Evolutionary conservation across 805 yeast genomes (phyloP), one percentile per base, ranked within the genome.

Genomic region (Wickerhamiella qilinensis): DNA sequence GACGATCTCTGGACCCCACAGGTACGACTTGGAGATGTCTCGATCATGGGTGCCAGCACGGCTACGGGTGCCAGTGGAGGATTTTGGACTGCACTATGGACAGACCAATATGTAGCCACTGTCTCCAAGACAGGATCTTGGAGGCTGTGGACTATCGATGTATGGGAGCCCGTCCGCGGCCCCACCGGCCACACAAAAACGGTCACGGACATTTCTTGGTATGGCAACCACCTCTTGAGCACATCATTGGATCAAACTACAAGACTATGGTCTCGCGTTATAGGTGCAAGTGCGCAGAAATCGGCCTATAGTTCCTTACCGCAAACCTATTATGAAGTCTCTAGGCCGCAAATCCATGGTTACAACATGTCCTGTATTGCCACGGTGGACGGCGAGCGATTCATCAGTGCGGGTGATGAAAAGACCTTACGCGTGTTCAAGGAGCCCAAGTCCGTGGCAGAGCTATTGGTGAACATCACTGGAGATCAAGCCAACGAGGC

Each of bases 311-410:
- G 11, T 22, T 7, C 11, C 25, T 7, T 7, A 7, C 25, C 25
- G 9, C 9, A 11, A 22, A 11, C 9, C 25, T 85, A 95, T 93
- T 78, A 77, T 53, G 99, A 91, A 56, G 77, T 91, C 57, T 83
- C 95, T 1, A 71, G 99, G 48, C 97, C 98, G 0, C 99, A 91
- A 57, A 91, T 91, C 45, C 99, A 91, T 57, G 99, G 99, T 7
- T 91, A 84, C 54, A 97, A 91, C 53, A 85, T 91, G 96, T 68
- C 82, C 29, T 75, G 94, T 47, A 64, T 81, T 6, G 72, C 75
- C 29, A 65, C 78, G 11, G 57, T 91, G 12, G 58, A 70, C 15
- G 58, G 65, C 36, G 65, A 79, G 1, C 63, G 69, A 45, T 88
- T 82, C 60, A 80, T 86, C 3, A 82, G 94, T 38, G 97, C 86